Base-by-base conservation (phyloP, 2,329 filamentous ascomycete genomes). In the Stromatinia cepivora region DNA sequence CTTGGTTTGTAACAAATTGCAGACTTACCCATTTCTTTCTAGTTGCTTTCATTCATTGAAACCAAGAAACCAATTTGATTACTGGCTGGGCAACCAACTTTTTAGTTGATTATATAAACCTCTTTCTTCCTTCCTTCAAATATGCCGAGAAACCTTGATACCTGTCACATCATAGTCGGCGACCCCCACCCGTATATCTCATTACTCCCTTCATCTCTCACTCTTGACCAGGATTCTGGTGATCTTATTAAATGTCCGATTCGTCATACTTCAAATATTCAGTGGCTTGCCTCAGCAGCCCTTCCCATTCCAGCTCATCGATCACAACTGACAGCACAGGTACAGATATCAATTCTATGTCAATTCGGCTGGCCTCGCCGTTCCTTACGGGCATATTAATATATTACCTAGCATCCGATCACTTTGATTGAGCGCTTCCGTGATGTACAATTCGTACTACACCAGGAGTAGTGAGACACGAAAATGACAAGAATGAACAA, bases 311-410 rank as follows among this genome's bases (percentile, higher is more conserved):
- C 59, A 45, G 45, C 59, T 34, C 20, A 50, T 36, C 22, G 45
- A 63, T 63, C 45, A 63, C 59, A 31, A 63, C 59, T 63, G 46
- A 63, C 59, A 63, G 59, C 59, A 52, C 59, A 63, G 34, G 61
- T 34, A 63, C 34, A n/a, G 61, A 52, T 28, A 25, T 63, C 46
- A 52, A 39, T 39, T 13, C 15, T 20, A 52, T 63, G 46, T 34
- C 46, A 52, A 15, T 28, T 39, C 46, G 61, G 61, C 61, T 52
- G 61, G 61, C 25, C 61, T 63, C 22, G 46, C 48, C 46, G 61
- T 52, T 52, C 46, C 11, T 39, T 13, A 22, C 61, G 61, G 61
- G 46, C 46, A 63, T 22, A 42, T 63, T 63, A 39, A 52, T 63
- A 52, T 63, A 42, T 52, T 52, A 52, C 61, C 46, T 52, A 22